Evolutionary conservation across 2,329 filamentous ascomycete genomes (phyloP).

Genomic region (Apiospora marii): DNA sequence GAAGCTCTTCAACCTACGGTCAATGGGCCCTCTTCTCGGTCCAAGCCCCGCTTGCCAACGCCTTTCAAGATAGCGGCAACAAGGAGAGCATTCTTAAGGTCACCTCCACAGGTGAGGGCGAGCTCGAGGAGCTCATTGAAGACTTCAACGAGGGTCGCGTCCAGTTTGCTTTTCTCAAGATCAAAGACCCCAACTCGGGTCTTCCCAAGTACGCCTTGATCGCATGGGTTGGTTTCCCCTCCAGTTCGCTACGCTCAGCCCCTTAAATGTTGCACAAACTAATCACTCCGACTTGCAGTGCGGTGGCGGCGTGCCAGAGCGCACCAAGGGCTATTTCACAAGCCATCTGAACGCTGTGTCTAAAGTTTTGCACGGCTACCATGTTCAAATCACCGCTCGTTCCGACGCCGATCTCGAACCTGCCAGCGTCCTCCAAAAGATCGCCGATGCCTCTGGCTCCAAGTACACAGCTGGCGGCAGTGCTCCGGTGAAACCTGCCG

Average conservation of each 20-base stretch:
- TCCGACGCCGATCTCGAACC: slow-evolving; percentile 89
- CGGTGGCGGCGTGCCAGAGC: slow-evolving; percentile 95
- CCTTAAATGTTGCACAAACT: slow-evolving; percentile 23
- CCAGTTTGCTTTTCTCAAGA: slow-evolving; percentile 95
- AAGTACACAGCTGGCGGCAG: slow-evolving; percentile 83
- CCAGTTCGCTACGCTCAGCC: slow-evolving; percentile 17
- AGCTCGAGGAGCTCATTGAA: slow-evolving; percentile 87
- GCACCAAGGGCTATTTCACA: slow-evolving; percentile 98
- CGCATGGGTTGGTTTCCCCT: slow-evolving; percentile 70
- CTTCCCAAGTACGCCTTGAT: slow-evolving; percentile 94
- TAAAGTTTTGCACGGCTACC: slow-evolving; percentile 94
- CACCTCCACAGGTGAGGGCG: slow-evolving; percentile 90
- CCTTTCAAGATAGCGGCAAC: slow-evolving; percentile 83
- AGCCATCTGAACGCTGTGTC: slow-evolving; percentile 90
- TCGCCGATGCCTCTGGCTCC: slow-evolving; percentile 90
- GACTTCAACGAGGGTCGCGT: slow-evolving; percentile 97
- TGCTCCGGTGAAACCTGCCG: slow-evolving; percentile 54
- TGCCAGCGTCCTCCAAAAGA: slow-evolving; percentile 89
- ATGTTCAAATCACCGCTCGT: slow-evolving; percentile 95
- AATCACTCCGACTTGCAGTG: slow-evolving; percentile 58
- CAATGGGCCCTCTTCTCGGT: slow-evolving; percentile 97
- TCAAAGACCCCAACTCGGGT: slow-evolving; percentile 90
- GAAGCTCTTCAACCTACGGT: slow-evolving; percentile 79
- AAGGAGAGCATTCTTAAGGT: slow-evolving; percentile 98
- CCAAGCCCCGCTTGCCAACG: slow-evolving; percentile 88